Percentiles rank a stretch among this genome's conserved stretches.
phyloP scores from a whole-genome alignment of 352 stramenopile species.

The Phytophthora sp. region DNA sequence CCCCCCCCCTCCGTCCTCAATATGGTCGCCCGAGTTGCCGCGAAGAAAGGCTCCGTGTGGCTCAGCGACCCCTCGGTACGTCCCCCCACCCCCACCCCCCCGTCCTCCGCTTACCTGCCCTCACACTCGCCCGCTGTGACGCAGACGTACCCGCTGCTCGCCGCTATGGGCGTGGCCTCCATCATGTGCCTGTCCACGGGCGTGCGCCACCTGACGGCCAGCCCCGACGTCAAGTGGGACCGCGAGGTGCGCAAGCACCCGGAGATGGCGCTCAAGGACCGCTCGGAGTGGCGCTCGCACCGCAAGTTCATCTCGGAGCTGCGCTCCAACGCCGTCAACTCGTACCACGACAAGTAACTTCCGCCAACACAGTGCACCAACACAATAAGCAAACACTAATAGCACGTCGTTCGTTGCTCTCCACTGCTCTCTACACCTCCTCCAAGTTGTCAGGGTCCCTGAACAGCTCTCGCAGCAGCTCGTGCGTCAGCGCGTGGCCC shows the following conservation, averaged over 20 bases:
- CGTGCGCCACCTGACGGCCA: constrained; percentile 56
- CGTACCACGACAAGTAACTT: constrained; percentile 33
- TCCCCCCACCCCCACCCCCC: not conserved
- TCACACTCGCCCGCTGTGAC: not conserved
- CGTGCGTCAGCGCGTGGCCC: constrained; percentile 68
- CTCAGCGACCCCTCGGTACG: constrained; percentile 48
- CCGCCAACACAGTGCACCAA: not conserved
- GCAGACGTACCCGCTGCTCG: constrained; percentile 63
- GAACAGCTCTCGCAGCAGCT: constrained; percentile 57
- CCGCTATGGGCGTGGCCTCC: constrained; percentile 40
- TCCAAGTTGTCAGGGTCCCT: constrained; percentile 53
- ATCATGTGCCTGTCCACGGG: constrained; percentile 49
- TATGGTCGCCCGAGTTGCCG: constrained; percentile 45
- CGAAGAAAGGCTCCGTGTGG: constrained; percentile 52
- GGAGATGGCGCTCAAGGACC: constrained; percentile 50
- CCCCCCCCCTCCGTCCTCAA: not conserved
- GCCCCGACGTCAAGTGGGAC: constrained; percentile 70
- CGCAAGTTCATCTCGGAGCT: constrained; percentile 49
- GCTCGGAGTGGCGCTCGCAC: constrained; percentile 57
- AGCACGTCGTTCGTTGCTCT: constrained; percentile 4
- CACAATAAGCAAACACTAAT: constrained; percentile 13
- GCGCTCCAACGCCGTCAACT: constrained; percentile 51
- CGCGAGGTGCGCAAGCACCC: constrained; percentile 62
- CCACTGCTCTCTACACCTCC: constrained; percentile 21
- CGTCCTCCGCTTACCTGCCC: not conserved